Conservation (phyloP, 1,284 basidiomycete genomes). For the Taiwanofungus camphoratus region DNA sequence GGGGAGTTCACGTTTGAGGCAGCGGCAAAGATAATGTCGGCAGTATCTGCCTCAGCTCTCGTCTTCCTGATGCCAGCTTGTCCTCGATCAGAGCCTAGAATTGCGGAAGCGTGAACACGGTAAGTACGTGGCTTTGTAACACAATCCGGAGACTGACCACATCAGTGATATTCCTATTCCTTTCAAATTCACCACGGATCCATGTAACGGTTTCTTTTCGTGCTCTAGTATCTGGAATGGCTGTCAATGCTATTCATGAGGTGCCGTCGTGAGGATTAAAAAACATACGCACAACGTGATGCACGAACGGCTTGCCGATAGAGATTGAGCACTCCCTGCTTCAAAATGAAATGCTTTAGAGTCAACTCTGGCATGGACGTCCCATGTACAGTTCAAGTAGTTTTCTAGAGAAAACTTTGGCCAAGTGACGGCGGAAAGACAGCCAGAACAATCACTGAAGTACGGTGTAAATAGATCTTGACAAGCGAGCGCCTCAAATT, state of each 20-base stretch:
- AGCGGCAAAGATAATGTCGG: conserved; percentile 13
- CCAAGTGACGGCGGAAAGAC: no score
- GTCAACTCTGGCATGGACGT: conserved; percentile 28
- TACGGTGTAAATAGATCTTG: no score
- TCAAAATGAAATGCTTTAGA: conserved; percentile 71
- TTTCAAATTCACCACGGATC: conserved; percentile 69
- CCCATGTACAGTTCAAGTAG: no score
- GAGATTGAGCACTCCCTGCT: conserved; percentile 50
- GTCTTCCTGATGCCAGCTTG: conserved; percentile 38
- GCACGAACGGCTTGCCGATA: conserved; percentile 65
- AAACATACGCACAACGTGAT: conserved; percentile 46
- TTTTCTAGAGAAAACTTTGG: no score
- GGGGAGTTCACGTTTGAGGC: not conserved
- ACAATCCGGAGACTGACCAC: conserved; percentile 34
- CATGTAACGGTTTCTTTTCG: conserved; percentile 63
- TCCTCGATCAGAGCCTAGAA: conserved; percentile 26
- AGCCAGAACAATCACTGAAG: no score
- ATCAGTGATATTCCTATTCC: conserved; percentile 51
- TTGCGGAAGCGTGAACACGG: not conserved
- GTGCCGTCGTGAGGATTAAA: conserved; percentile 3
- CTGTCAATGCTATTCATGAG: conserved; percentile 32
- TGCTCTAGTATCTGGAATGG: conserved; percentile 51
- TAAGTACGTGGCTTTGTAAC: not conserved
- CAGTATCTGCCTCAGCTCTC: conserved; percentile 52
- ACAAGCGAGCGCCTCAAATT: not conserved